A percentile compares a stretch with the other conserved stretches of the same genome.
Conservation (phyloP, 2,329 filamentous ascomycete genomes). For the Cladosporium sp. region DNA sequence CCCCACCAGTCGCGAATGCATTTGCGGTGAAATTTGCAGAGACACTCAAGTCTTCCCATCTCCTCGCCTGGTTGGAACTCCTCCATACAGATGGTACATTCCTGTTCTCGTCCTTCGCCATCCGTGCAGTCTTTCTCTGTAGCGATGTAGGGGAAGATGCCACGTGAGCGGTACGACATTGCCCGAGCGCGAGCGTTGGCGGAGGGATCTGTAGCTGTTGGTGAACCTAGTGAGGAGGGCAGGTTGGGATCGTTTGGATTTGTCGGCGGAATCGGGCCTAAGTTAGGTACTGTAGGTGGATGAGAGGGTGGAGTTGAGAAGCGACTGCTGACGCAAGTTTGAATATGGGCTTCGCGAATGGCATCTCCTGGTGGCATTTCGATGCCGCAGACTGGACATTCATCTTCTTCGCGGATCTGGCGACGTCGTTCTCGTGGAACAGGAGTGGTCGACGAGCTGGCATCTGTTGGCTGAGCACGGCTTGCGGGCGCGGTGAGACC, state of each 20-base stretch:
- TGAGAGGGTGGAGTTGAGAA: slow-evolving; percentile 15
- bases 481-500: background rate
- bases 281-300: slow-evolving; percentile 15
- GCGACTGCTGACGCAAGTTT: slow-evolving; percentile 26
- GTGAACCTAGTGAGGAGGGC: background rate
- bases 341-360: slow-evolving; percentile 42
- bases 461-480: background rate
- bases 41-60: slow-evolving; percentile 57
- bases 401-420: slow-evolving; percentile 62
- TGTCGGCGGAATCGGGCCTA: slow-evolving; percentile 19
- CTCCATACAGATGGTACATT: slow-evolving; percentile 63
- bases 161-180: slow-evolving; percentile 32
- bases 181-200: slow-evolving; percentile 20
- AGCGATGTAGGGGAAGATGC: slow-evolving; percentile 51
- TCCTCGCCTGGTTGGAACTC: slow-evolving; percentile 58
- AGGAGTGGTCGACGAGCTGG: background rate
- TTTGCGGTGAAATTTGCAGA: slow-evolving; percentile 60
- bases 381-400: slow-evolving; percentile 71
- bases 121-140: slow-evolving; percentile 61
- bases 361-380: slow-evolving; percentile 59
- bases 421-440: slow-evolving; percentile 17
- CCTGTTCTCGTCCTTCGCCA: slow-evolving; percentile 48
- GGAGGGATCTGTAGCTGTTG: slow-evolving; percentile 11
- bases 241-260: slow-evolving; percentile 4
- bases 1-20: slow-evolving; percentile 61